phyloP scores from a whole-genome alignment of 805 yeast genomes.

The Jamesozyma rosinii region DNA sequence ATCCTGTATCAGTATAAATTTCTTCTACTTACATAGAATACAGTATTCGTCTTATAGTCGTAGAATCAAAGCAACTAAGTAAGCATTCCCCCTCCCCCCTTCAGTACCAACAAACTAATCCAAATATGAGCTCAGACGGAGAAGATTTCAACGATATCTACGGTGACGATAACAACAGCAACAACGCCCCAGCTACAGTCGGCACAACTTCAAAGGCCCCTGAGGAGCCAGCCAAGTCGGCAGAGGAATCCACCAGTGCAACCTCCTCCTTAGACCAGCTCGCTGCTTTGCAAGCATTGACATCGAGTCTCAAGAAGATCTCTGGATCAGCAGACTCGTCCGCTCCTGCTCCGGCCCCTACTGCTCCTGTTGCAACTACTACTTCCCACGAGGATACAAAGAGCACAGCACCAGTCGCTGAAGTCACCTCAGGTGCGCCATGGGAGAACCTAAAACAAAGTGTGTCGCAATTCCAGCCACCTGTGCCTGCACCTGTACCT shows the following conservation, averaged over 20 bases:
- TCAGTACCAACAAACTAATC: background rate
- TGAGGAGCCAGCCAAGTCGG: background rate
- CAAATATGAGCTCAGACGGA: conserved; percentile 64
- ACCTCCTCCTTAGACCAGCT: conserved; percentile 25
- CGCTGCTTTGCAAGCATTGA: conserved; percentile 30
- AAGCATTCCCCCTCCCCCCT: background rate
- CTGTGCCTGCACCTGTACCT: background rate
- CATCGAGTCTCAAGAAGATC: conserved; percentile 21
- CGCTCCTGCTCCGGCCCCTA: background rate
- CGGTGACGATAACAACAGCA: conserved; percentile 31
- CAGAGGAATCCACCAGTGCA: conserved; percentile 1
- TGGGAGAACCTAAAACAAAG: conserved; percentile 26
- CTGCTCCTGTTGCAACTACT: background rate
- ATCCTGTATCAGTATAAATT: no score
- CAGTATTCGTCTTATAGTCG: background rate
- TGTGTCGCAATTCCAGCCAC: conserved; percentile 23
- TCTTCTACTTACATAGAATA: background rate
- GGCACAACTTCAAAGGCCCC: background rate
- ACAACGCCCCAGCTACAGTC: background rate
- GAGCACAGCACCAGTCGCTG: background rate
- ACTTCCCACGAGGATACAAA: background rate
- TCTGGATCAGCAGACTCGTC: background rate
- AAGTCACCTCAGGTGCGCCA: conserved; percentile 8
- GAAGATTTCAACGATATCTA: conserved; percentile 95
- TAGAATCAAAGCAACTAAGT: background rate